A percentile compares a stretch with the other conserved stretches of the same genome.
Conservation (phyloP, 208 protist species). For the Crithidia mellificae region DNA sequence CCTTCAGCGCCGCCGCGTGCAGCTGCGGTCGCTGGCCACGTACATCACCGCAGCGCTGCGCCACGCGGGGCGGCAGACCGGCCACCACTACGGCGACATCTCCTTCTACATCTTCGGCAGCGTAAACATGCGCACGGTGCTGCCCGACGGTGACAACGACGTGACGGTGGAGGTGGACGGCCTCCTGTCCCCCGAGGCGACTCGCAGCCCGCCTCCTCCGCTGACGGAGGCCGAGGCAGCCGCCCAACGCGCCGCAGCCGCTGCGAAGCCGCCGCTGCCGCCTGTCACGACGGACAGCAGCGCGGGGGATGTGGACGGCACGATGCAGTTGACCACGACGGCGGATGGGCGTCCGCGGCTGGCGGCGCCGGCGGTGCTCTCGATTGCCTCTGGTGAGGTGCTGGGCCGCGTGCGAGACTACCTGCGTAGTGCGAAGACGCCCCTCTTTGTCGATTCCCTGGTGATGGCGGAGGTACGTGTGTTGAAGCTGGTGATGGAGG, state of each 20-base stretch:
- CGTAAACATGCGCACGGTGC: conserved; percentile 83
- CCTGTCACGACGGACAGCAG: conserved; percentile 66
- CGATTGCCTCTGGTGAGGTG: conserved; percentile 68
- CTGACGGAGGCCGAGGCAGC: conserved; percentile 10
- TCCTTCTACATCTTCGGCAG: conserved; percentile 88
- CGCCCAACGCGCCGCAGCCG: conserved; percentile 17
- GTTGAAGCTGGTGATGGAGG: conserved; percentile 90
- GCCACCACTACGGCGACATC: conserved; percentile 43
- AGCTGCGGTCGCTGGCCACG: conserved; percentile 57
- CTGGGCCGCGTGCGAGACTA: conserved; percentile 70
- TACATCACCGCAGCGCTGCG: conserved; percentile 70
- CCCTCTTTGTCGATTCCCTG: conserved; percentile 76
- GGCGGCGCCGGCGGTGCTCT: conserved; percentile 56
- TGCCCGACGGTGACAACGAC: conserved; percentile 91
- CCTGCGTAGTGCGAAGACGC: conserved; percentile 46
- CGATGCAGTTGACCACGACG: conserved; percentile 53
- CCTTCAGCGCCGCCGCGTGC: conserved; percentile 53
- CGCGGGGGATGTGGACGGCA: conserved; percentile 48
- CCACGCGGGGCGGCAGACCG: conserved; percentile 34
- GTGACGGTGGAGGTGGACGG: conserved; percentile 83
- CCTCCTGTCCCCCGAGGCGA: conserved; percentile 37
- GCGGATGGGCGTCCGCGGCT: conserved; percentile 43
- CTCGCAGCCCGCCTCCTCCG: conserved; percentile 12
- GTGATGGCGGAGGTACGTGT: conserved; percentile 84
- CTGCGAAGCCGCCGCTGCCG: conserved; percentile 13